A percentile compares a stretch with the other conserved stretches of the same genome.
Conservation (phyloP, 768 basidiomycete species). For the Tylopilus rubrobrunneus region DNA sequence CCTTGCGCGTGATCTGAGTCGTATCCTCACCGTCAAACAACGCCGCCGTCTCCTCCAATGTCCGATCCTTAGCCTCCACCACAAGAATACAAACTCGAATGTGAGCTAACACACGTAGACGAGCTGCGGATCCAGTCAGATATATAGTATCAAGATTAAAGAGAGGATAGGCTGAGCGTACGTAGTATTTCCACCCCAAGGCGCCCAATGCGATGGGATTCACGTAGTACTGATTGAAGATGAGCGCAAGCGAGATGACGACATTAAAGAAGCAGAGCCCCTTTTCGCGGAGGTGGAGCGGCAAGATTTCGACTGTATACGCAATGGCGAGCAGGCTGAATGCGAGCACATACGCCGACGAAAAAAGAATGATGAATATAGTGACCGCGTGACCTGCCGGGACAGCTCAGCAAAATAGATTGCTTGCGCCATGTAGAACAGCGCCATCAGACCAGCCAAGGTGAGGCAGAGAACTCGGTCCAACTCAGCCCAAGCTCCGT, state of each 20-base stretch:
- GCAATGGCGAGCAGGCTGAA: constrained; percentile 69
- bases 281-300: constrained; percentile 74
- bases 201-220: constrained; percentile 68
- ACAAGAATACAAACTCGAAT: constrained; percentile 9
- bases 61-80: constrained; percentile 33
- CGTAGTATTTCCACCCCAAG: constrained; percentile 48
- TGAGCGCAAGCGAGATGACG: constrained; percentile 57
- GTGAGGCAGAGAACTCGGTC: constrained; percentile 63
- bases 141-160: neutral
- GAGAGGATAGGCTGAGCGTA: neutral
- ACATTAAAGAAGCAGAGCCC: constrained; percentile 77
- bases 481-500: no score
- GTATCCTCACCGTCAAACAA: constrained; percentile 60
- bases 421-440: constrained; percentile 68
- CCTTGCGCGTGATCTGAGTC: constrained; percentile 14
- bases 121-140: constrained; percentile 1
- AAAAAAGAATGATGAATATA: constrained; percentile 57
- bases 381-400: constrained; percentile 48
- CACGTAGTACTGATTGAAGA: constrained; percentile 78
- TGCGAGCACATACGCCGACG: constrained; percentile 58
- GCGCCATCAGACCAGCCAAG: constrained; percentile 51
- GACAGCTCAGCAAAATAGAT: constrained; percentile 50
- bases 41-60: constrained; percentile 70
- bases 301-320: constrained; percentile 75
- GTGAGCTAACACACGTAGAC: constrained; percentile 23